Conservation (phyloP, 805 yeast genomes). For the Clavispora carvajalis region DNA sequence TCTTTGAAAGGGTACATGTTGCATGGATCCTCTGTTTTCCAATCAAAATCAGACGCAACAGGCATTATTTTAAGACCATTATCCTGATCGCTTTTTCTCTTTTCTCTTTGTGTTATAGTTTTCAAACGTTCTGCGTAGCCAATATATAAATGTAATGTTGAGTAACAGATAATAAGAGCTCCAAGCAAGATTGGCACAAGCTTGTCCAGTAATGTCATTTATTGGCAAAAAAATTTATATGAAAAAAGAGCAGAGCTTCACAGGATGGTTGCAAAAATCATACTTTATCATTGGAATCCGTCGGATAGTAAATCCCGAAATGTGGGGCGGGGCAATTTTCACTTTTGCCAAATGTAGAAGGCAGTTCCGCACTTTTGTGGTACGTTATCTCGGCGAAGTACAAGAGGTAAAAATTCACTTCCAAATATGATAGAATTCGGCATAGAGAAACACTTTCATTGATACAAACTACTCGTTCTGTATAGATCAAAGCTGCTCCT, state of each 20-base stretch:
- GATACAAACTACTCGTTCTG: too few relatives aligned
- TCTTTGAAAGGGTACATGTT: constrained; percentile 49
- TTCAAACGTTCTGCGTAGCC: too few relatives aligned
- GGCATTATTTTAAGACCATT: constrained; percentile 1
- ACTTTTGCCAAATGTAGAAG: not conserved
- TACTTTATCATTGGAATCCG: not conserved
- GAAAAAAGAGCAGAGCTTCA: too few relatives aligned
- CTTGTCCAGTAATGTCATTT: not conserved
- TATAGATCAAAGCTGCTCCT: too few relatives aligned
- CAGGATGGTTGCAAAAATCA: too few relatives aligned
- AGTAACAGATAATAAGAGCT: not conserved
- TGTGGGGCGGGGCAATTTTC: not conserved
- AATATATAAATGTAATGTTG: not conserved
- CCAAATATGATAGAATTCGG: too few relatives aligned
- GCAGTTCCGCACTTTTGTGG: not conserved
- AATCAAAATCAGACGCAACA: constrained; percentile 9
- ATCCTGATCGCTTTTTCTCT: not conserved
- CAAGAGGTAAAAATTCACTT: too few relatives aligned
- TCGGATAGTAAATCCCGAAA: not conserved
- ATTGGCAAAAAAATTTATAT: too few relatives aligned
- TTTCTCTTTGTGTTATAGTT: too few relatives aligned
- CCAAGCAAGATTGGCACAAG: not conserved
- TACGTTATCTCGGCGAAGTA: too few relatives aligned
- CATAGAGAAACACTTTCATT: too few relatives aligned
- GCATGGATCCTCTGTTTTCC: constrained; percentile 12